Conservation (phyloP, 192 early-diverging fungal species). For the Umbelopsis sp. region DNA sequence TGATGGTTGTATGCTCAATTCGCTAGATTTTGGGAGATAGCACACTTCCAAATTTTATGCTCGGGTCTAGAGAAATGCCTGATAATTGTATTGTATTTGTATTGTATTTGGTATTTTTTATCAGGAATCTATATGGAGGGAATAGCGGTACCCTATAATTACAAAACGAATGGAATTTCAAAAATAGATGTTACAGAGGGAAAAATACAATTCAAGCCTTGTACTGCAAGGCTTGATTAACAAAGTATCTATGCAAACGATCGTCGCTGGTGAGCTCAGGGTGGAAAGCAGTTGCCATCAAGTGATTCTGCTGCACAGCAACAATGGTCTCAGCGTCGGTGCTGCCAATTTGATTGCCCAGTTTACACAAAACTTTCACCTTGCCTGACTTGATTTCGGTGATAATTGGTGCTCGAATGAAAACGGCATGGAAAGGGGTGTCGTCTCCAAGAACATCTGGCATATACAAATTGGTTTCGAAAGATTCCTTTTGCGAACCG, state of each 20-base stretch:
- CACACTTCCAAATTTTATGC: too few relatives aligned
- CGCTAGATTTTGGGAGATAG: too few relatives aligned
- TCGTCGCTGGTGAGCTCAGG: conserved; percentile 92
- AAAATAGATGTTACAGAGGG: neutral
- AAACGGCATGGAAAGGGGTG: conserved; percentile 66
- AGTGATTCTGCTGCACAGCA: conserved; percentile 84
- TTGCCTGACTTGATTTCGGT: conserved; percentile 61
- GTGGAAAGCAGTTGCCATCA: conserved; percentile 94
- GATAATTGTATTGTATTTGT: too few relatives aligned
- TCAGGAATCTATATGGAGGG: neutral
- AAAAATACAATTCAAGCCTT: conserved; percentile 17
- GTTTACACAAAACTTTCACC: conserved; percentile 73
- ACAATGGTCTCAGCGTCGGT: conserved; percentile 70
- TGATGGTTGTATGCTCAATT: too few relatives aligned
- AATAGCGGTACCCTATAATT: neutral
- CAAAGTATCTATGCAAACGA: conserved; percentile 90
- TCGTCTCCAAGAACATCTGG: conserved; percentile 46
- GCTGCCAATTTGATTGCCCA: conserved; percentile 59
- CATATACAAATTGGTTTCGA: conserved; percentile 70
- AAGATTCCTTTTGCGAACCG: conserved; percentile 91
- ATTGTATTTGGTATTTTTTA: neutral
- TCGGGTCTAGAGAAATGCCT: too few relatives aligned
- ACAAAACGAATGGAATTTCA: neutral
- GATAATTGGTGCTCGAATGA: conserved; percentile 96
- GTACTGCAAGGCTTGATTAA: conserved; percentile 43